These are phyloP conservation scores for Hyaloscypha bicolor DNA, from an alignment of 495 filamentous ascomycete species.

Conservation along the genomic window DNA sequence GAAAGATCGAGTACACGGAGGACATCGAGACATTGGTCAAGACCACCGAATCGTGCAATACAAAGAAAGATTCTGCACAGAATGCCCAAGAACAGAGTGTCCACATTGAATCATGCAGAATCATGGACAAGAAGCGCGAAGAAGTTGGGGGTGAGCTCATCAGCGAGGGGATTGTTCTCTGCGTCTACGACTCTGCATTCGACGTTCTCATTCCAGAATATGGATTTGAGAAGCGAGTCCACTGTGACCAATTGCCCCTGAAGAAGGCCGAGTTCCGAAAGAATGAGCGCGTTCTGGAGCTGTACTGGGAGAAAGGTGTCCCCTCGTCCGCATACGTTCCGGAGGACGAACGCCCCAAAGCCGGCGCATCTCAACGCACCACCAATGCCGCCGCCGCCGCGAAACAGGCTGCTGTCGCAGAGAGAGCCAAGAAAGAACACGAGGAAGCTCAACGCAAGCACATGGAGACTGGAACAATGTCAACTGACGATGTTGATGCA, in stretches of 20 bases:
- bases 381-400: conserved; percentile 76
- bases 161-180: conserved; percentile 94
- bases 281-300: conserved; percentile 86
- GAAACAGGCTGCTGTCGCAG: conserved; percentile 77
- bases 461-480: conserved; percentile 90
- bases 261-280: conserved; percentile 99
- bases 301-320: conserved; percentile 99
- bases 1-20: conserved; percentile 81
- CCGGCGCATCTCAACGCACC: conserved; percentile 63
- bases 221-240: conserved; percentile 98
- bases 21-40: conserved; percentile 87
- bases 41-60: conserved; percentile 95
- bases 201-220: conserved; percentile 98
- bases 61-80: conserved; percentile 98
- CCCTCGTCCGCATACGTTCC: conserved; percentile 95
- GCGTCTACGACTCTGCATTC: conserved; percentile 98
- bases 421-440: conserved; percentile 74
- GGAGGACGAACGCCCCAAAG: conserved; percentile 93
- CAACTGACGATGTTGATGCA: conserved; percentile 86
- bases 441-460: conserved; percentile 88
- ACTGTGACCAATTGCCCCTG: conserved; percentile 95
- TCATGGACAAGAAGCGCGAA: conserved; percentile 85
- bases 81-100: conserved; percentile 98
- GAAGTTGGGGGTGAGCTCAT: conserved; percentile 90
- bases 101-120: conserved; percentile 95